Percentiles rank a stretch among this genome's conserved stretches.
These are phyloP conservation scores for Fusarium stilboides DNA, from an alignment of 2,329 filamentous ascomycete species.

Conservation along the genomic window DNA sequence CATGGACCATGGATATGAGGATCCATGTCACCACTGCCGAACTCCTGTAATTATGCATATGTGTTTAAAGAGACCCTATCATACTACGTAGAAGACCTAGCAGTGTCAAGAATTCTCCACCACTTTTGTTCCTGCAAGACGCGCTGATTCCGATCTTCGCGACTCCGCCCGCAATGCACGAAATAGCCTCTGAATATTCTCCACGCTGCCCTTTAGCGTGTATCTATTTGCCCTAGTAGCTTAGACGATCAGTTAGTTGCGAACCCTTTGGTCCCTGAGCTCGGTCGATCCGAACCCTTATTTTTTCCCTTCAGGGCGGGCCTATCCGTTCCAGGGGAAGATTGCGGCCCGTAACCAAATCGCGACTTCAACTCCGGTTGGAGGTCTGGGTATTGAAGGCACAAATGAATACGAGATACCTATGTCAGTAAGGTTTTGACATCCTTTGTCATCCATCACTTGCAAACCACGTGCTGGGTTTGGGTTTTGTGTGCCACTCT, in stretches of 20 bases:
- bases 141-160: conserved; percentile 39
- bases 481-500: background rate
- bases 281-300: conserved; percentile 13
- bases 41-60: conserved; percentile 16
- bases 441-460: too few species aligned
- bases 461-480: background rate
- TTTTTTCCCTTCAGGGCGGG: conserved; percentile 4
- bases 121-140: background rate
- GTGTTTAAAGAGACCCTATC: background rate
- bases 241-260: background rate
- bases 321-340: conserved; percentile 16
- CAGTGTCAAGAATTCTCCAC: background rate
- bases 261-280: conserved; percentile 11
- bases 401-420: background rate
- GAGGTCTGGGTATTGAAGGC: background rate
- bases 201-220: conserved; percentile 11
- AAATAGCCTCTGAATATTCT: conserved; percentile 10
- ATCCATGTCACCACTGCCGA: conserved; percentile 9
- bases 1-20: conserved; percentile 13
- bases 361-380: background rate
- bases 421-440: background rate
- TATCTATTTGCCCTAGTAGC: background rate
- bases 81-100: background rate
- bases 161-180: conserved; percentile 28
- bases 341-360: conserved; percentile 1